These are phyloP conservation scores for Aspergillus tanneri DNA, from an alignment of 2,329 filamentous ascomycete species.

Conservation along the genomic window DNA sequence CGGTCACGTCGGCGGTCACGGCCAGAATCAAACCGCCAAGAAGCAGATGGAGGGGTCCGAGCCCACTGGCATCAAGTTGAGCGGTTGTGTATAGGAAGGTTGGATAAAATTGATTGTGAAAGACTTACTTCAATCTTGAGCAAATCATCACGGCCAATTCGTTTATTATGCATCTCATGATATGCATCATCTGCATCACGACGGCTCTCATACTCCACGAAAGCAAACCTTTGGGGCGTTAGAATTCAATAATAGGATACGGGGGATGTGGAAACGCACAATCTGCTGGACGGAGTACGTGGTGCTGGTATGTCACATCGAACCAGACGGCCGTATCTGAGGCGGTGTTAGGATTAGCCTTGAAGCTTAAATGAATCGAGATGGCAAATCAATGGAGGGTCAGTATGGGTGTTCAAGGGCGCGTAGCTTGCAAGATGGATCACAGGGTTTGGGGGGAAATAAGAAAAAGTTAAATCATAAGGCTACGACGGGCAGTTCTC, in stretches of 20 bases:
- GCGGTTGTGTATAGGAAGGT: no score
- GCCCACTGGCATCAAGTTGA: conserved; percentile 70
- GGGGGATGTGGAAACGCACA: conserved; percentile 64
- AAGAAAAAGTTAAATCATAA: conserved; percentile 5
- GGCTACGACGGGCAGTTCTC: no score
- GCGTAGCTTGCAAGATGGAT: conserved; percentile 4
- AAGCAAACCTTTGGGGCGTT: conserved; percentile 72
- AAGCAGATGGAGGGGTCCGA: conserved; percentile 93
- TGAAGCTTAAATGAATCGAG: conserved; percentile 14
- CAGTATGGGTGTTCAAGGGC: conserved; percentile 6
- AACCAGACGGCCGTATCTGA: conserved; percentile 92
- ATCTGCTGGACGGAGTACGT: conserved; percentile 85
- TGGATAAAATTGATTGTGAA: background rate
- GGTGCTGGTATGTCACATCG: conserved; percentile 98
- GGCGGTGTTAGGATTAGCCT: conserved; percentile 41
- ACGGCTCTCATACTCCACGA: conserved; percentile 98
- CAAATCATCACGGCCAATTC: conserved; percentile 89
- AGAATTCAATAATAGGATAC: conserved; percentile 27
- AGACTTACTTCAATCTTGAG: conserved; percentile 94
- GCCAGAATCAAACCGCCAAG: conserved; percentile 96
- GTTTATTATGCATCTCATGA: conserved; percentile 99
- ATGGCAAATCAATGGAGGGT: background rate
- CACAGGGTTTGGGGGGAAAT: background rate
- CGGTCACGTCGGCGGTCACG: conserved; percentile 67
- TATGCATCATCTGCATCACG: conserved; percentile 98